phyloP scores from a whole-genome alignment of 2,329 filamentous ascomycete species.

The Clonostachys solani region DNA sequence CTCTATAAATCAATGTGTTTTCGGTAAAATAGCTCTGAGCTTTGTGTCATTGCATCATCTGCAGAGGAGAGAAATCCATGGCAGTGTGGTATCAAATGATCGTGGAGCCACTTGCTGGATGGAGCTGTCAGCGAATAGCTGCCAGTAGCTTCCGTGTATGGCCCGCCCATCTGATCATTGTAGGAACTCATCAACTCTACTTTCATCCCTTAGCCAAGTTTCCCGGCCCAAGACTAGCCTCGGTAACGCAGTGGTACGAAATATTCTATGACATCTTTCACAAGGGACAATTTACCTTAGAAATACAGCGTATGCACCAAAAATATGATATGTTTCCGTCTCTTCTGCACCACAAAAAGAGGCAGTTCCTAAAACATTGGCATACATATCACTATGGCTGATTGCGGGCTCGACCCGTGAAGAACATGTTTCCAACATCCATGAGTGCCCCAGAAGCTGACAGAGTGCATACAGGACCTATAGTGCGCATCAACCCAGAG shows the following conservation, averaged over 20 bases:
- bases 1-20: too few relatives aligned
- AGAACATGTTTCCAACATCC: too few relatives aligned
- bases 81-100: too few relatives aligned
- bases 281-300: neutral
- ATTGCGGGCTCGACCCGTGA: too few relatives aligned
- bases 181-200: slow-evolving; percentile 6
- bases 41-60: too few relatives aligned
- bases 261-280: slow-evolving; percentile 1
- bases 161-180: neutral
- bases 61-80: too few relatives aligned
- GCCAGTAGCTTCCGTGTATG: neutral
- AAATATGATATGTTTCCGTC: neutral
- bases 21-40: too few relatives aligned
- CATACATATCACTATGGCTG: too few relatives aligned
- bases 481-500: slow-evolving; percentile 4
- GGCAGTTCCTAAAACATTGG: too few relatives aligned
- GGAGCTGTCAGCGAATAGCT: neutral
- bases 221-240: slow-evolving; percentile 7
- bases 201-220: slow-evolving; percentile 5
- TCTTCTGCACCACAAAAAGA: neutral
- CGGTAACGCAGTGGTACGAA: slow-evolving; percentile 3
- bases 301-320: slow-evolving; percentile 3
- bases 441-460: neutral
- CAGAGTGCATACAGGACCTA: neutral
- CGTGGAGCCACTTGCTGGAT: neutral